Evolutionary conservation across 805 yeast genomes (phyloP).

Genomic region (Yarrowia sp.): DNA sequence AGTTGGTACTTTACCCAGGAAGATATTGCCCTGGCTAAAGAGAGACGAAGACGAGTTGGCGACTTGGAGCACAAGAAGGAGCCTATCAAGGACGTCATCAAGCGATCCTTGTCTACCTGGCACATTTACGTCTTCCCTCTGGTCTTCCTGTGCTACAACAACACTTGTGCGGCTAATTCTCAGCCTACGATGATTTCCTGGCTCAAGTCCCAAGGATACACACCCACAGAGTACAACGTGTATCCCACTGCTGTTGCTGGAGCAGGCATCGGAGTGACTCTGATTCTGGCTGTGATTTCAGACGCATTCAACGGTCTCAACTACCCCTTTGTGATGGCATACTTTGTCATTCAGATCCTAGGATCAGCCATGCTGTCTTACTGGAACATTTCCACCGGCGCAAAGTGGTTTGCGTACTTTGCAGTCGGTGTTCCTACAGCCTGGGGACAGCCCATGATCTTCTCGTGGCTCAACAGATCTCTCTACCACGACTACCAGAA

Average conservation of each 20-base stretch:
- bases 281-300: slow-evolving; percentile 1
- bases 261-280: neutral
- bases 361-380: slow-evolving; percentile 47
- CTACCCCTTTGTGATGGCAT: neutral
- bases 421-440: slow-evolving; percentile 9
- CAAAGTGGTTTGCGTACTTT: slow-evolving; percentile 17
- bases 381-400: neutral
- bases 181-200: slow-evolving; percentile 17
- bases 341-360: neutral
- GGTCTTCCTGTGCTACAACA: slow-evolving; percentile 10
- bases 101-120: slow-evolving; percentile 1
- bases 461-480: slow-evolving; percentile 9
- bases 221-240: slow-evolving; percentile 11
- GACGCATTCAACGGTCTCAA: slow-evolving; percentile 12
- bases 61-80: slow-evolving; percentile 10
- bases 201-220: slow-evolving; percentile 4
- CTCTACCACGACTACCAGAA: slow-evolving; percentile 16
- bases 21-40: neutral
- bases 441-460: slow-evolving; percentile 20
- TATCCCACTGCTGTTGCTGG: slow-evolving; percentile 3
- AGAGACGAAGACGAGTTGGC: neutral
- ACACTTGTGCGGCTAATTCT: slow-evolving; percentile 3
- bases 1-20: slow-evolving; percentile 4
- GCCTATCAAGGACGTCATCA: neutral
- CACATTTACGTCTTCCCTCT: slow-evolving; percentile 16